Percentiles rank a stretch among this genome's conserved stretches.
These are phyloP conservation scores for Quercus ilex DNA, from an alignment of 306 rosid genomes.

Conservation along the genomic window DNA sequence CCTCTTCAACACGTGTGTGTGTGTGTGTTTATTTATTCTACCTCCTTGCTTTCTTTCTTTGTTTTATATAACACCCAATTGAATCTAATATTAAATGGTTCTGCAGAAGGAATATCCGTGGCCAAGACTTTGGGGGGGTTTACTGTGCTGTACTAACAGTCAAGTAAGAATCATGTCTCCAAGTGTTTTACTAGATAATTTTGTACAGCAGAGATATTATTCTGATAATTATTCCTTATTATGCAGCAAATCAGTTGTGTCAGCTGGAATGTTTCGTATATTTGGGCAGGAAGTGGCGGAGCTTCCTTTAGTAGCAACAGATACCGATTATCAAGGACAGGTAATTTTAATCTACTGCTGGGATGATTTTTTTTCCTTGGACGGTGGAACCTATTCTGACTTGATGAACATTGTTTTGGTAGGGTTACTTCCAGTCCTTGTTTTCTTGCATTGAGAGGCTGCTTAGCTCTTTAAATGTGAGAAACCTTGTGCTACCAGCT, in stretches of 20 bases:
- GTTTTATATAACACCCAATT: not conserved
- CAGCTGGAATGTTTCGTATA: conserved; percentile 82
- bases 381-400: conserved; percentile 1
- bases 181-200: not conserved
- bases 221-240: not conserved
- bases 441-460: conserved; percentile 65
- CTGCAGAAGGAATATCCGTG: conserved; percentile 62
- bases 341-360: conserved; percentile 30
- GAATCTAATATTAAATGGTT: conserved; percentile 2
- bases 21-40: not conserved
- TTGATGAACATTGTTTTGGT: not conserved
- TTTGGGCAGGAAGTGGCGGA: conserved; percentile 89
- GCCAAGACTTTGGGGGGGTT: conserved; percentile 89
- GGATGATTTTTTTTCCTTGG: not conserved
- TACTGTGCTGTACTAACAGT: conserved; percentile 86
- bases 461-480: conserved; percentile 50
- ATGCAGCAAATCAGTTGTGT: conserved; percentile 62
- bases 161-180: conserved; percentile 51
- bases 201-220: not conserved
- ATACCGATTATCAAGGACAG: conserved; percentile 73
- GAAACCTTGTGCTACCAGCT: conserved; percentile 63
- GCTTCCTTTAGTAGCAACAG: conserved; percentile 94
- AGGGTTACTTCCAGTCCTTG: conserved; percentile 75
- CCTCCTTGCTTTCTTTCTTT: not conserved
- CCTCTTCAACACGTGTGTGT: not conserved